A percentile compares a stretch with the other conserved stretches of the same genome.
These are phyloP conservation scores for Exophiala aquamarina DNA, from an alignment of 2,329 filamentous ascomycete species.

Conservation along the genomic window DNA sequence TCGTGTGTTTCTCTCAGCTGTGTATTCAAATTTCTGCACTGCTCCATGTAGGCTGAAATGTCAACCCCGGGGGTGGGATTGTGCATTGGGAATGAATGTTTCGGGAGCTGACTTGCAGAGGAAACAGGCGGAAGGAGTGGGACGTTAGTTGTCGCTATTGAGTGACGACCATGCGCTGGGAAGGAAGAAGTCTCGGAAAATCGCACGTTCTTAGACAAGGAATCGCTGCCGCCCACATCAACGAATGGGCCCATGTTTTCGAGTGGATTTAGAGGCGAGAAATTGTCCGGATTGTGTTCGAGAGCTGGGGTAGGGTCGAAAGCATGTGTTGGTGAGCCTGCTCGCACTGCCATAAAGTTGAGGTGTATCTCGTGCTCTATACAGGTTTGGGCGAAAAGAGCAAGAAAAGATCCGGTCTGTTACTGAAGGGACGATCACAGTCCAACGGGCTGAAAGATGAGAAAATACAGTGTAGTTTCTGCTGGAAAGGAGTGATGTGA, in stretches of 20 bases:
- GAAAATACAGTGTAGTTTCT: neutral
- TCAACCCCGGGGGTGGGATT: constrained; percentile 26
- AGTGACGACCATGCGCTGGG: constrained; percentile 39
- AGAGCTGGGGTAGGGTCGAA: constrained; percentile 28
- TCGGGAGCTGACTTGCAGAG: constrained; percentile 26
- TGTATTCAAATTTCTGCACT: constrained; percentile 43
- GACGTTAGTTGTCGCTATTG: constrained; percentile 37
- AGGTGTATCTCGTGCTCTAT: no score
- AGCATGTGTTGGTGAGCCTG: constrained; percentile 24
- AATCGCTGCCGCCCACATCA: constrained; percentile 9
- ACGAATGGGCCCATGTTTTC: neutral
- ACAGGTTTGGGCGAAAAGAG: no score
- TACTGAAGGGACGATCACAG: neutral
- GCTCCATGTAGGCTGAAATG: constrained; percentile 41
- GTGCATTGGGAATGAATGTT: constrained; percentile 21
- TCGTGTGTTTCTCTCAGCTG: constrained; percentile 41
- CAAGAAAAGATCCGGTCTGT: no score
- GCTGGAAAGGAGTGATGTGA: constrained; percentile 4
- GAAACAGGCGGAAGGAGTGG: constrained; percentile 32
- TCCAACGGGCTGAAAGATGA: neutral
- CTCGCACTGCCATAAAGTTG: constrained; percentile 16
- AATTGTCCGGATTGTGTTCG: constrained; percentile 23
- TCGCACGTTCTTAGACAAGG: constrained; percentile 42
- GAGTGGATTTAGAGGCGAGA: constrained; percentile 22
- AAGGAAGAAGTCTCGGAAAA: constrained; percentile 38